Conservation (phyloP, 2,329 filamentous ascomycete species). For the Anthostomella pinea region DNA sequence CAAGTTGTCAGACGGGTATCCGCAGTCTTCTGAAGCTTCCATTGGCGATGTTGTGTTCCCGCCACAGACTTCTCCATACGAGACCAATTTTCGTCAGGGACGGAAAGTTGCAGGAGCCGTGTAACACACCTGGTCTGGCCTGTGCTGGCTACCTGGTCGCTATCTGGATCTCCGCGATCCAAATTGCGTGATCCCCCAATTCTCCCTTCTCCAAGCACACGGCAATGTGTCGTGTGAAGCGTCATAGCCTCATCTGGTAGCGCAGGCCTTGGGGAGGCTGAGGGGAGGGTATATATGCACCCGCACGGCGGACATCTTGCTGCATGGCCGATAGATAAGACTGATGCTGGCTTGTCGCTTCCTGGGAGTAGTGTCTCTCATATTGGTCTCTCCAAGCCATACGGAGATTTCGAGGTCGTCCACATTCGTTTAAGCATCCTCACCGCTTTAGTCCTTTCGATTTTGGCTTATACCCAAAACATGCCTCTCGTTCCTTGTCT, state of each 20-base stretch:
- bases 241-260: constrained; percentile 16
- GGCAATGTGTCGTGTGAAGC: constrained; percentile 21
- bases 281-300: constrained; percentile 22
- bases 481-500: constrained; percentile 24
- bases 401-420: constrained; percentile 15
- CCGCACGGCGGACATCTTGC: constrained; percentile 23
- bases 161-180: constrained; percentile 14
- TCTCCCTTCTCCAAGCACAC: constrained; percentile 10
- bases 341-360: constrained; percentile 12
- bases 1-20: constrained; percentile 21
- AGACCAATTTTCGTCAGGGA: constrained; percentile 32
- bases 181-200: constrained; percentile 19
- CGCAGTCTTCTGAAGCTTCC: constrained; percentile 22
- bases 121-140: constrained; percentile 22
- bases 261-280: constrained; percentile 14
- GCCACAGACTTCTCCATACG: constrained; percentile 22
- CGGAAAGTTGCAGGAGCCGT: constrained; percentile 30
- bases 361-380: constrained; percentile 14
- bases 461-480: constrained; percentile 11
- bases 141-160: constrained; percentile 15
- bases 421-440: constrained; percentile 24
- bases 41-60: constrained; percentile 20
- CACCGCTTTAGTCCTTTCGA: constrained; percentile 9
- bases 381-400: constrained; percentile 10
- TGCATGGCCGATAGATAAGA: constrained; percentile 16